A percentile compares a stretch with the other conserved stretches of the same genome.
Conservation (phyloP, 2,329 filamentous ascomycete genomes). For the Magnaporthiopsis incrustans region DNA sequence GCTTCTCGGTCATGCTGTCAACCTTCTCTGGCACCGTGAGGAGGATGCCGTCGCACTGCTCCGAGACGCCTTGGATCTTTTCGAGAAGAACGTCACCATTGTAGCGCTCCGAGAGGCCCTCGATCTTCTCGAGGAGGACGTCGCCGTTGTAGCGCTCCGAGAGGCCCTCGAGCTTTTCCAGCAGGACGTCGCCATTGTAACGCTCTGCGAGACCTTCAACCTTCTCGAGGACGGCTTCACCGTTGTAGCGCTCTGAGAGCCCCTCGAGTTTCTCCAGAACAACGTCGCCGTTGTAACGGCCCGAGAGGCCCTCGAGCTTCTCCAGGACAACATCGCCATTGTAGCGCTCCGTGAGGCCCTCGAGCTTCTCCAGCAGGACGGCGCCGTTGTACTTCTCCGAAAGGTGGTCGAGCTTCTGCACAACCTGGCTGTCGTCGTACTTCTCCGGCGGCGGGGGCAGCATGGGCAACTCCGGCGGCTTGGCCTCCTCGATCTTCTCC, state of each 20-base stretch:
- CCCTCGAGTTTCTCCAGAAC: slow-evolving; percentile 48
- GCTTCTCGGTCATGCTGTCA: not conserved
- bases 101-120: slow-evolving; percentile 13
- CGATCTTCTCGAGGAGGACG: slow-evolving; percentile 39
- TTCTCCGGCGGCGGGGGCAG: slow-evolving; percentile 47
- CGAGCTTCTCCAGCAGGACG: slow-evolving; percentile 51
- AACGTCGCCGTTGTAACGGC: slow-evolving; percentile 24
- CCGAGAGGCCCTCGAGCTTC: slow-evolving; percentile 10
- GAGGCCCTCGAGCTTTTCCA: slow-evolving; percentile 59
- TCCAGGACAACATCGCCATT: slow-evolving; percentile 36
- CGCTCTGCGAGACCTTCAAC: slow-evolving; percentile 50
- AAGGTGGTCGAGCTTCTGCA: slow-evolving; percentile 44
- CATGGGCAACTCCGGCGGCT: slow-evolving; percentile 50
- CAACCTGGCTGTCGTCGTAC: slow-evolving; percentile 55
- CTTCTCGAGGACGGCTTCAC: slow-evolving; percentile 31
- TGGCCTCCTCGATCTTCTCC: slow-evolving; percentile 53
- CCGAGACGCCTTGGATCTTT: not conserved
- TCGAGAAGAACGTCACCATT: not conserved
- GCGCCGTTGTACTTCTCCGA: slow-evolving; percentile 34
- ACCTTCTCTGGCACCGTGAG: not conserved
- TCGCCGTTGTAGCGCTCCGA: slow-evolving; percentile 51
- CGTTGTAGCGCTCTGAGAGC: slow-evolving; percentile 37
- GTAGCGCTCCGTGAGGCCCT: slow-evolving; percentile 43
- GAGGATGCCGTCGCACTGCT: not conserved
- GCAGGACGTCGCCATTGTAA: slow-evolving; percentile 15